Evolutionary conservation across 169 alveolate genomes (phyloP).

Genomic region (Plasmodium billcollinsi): DNA sequence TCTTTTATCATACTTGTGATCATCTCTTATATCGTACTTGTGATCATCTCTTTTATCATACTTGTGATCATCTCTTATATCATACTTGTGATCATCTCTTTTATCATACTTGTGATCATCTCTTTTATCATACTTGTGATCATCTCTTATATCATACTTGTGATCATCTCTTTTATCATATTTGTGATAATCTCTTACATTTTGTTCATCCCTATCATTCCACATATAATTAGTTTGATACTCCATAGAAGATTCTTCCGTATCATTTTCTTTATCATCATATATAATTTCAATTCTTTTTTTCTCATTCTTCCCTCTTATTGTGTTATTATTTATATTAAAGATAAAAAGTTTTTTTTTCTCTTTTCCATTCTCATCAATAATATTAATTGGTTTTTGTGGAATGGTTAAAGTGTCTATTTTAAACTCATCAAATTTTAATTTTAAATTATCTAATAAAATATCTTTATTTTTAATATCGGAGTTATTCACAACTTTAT

Average conservation of each 20-base stretch:
- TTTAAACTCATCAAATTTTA: slow-evolving; percentile 56
- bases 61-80: too few species aligned
- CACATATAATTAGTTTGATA: too few species aligned
- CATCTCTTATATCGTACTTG: too few species aligned
- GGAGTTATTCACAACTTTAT: neutral
- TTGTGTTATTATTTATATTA: slow-evolving; percentile 45
- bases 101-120: too few species aligned
- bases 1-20: too few species aligned
- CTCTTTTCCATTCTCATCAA: slow-evolving; percentile 65
- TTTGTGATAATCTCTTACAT: too few species aligned
- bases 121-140: too few species aligned
- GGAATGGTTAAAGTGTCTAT: slow-evolving; percentile 46
- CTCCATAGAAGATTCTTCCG: neutral
- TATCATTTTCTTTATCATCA: neutral
- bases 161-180: too few species aligned
- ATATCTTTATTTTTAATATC: slow-evolving; percentile 52
- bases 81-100: too few species aligned
- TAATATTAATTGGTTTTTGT: slow-evolving; percentile 32
- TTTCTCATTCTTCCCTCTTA: slow-evolving; percentile 30
- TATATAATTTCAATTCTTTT: slow-evolving; percentile 58
- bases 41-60: too few species aligned
- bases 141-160: too few species aligned
- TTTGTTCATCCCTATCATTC: too few species aligned
- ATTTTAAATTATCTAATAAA: slow-evolving; percentile 43
- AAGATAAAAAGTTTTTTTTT: slow-evolving; percentile 67